These are phyloP conservation scores for Nakazawaea wyomingensis DNA, from an alignment of 805 yeast genomes.

Conservation along the genomic window DNA sequence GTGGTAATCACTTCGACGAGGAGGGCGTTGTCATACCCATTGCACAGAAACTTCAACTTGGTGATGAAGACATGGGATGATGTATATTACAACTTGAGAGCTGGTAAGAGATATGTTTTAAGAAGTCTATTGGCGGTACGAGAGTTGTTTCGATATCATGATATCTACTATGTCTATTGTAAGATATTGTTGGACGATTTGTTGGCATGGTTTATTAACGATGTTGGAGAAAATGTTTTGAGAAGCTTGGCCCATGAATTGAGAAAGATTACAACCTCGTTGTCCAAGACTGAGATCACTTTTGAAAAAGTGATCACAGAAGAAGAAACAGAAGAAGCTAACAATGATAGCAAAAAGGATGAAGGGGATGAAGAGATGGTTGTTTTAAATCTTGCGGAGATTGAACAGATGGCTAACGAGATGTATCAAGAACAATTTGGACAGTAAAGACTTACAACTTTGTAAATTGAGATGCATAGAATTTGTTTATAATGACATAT, in stretches of 20 bases:
- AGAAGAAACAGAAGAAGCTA: conserved; percentile 35
- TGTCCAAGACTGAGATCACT: conserved; percentile 43
- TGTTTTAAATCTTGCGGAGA: conserved; percentile 45
- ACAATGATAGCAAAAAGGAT: conserved; percentile 32
- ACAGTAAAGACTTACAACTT: too few species aligned
- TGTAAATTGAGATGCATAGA: not conserved
- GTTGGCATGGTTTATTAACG: conserved; percentile 66
- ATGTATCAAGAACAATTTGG: conserved; percentile 27
- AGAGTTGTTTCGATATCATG: conserved; percentile 77
- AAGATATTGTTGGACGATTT: conserved; percentile 73
- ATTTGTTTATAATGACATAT: too few species aligned
- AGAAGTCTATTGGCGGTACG: conserved; percentile 54
- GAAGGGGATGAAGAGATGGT: conserved; percentile 32
- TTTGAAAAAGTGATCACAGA: conserved; percentile 44
- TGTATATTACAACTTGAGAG: conserved; percentile 55
- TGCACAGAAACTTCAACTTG: conserved; percentile 67
- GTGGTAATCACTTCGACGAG: conserved; percentile 58
- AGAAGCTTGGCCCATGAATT: conserved; percentile 66
- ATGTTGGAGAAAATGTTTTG: conserved; percentile 53
- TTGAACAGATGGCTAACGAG: conserved; percentile 53
- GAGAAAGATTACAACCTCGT: conserved; percentile 31
- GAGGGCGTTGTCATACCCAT: conserved; percentile 74
- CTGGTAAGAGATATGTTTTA: conserved; percentile 65
- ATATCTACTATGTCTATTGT: conserved; percentile 79
- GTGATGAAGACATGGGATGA: conserved; percentile 68